Evolutionary conservation across 805 yeast species (phyloP).

Genomic region (Saccharomyces eubayanus): DNA sequence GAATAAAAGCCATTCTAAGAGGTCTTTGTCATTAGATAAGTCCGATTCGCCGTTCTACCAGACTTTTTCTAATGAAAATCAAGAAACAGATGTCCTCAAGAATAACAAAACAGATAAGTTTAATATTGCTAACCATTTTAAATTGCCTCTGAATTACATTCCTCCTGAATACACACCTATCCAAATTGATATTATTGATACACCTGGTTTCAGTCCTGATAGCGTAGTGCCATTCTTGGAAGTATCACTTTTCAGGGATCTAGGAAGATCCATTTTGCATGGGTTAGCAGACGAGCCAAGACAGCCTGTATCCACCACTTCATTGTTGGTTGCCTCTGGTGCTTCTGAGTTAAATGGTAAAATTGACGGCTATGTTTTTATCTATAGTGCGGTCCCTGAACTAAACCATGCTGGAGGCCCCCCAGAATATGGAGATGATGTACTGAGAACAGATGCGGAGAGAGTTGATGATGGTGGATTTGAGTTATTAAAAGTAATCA

Average conservation of each 20-base stretch:
- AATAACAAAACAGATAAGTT: neutral
- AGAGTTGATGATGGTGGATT: slow-evolving; percentile 22
- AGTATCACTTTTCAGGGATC: slow-evolving; percentile 53
- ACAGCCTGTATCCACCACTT: slow-evolving; percentile 53
- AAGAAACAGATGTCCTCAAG: neutral
- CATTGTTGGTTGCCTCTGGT: slow-evolving; percentile 68
- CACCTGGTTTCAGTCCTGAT: slow-evolving; percentile 61
- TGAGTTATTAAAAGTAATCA: slow-evolving; percentile 36
- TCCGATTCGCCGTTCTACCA: neutral
- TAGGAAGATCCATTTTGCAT: slow-evolving; percentile 49
- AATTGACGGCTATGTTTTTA: slow-evolving; percentile 65
- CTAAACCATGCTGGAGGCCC: slow-evolving; percentile 35
- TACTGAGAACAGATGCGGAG: neutral
- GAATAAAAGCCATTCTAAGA: slow-evolving; percentile 1
- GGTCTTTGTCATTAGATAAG: neutral
- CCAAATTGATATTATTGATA: slow-evolving; percentile 60
- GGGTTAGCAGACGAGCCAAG: slow-evolving; percentile 59
- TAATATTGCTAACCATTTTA: neutral
- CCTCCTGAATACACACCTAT: slow-evolving; percentile 55
- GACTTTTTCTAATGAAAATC: neutral
- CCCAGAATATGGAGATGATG: slow-evolving; percentile 42
- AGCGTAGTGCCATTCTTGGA: slow-evolving; percentile 70
- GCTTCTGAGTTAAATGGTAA: slow-evolving; percentile 69
- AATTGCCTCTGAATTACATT: slow-evolving; percentile 26
- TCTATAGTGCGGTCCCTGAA: slow-evolving; percentile 63